Evolutionary conservation across 495 filamentous ascomycete genomes (phyloP), one percentile per base, ranked within the genome.

Genomic region (Aspergillus kassunensis): DNA sequence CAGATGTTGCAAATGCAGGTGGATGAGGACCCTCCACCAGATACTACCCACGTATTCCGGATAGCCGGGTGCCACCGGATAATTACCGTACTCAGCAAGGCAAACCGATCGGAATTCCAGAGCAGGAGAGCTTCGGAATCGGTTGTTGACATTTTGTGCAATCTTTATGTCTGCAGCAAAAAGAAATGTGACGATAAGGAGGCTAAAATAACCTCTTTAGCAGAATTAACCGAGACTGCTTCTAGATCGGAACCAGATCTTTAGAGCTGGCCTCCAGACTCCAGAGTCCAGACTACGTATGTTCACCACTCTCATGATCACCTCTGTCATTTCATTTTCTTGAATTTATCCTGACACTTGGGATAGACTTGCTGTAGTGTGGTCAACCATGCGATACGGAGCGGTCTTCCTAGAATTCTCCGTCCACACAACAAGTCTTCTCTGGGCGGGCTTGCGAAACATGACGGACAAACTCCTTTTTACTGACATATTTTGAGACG

Each of bases 31-130:
- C 55, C 60, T 62, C 63, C 63, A 60, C 60, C 43, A 48, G 51
- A 58, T 57, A 57, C 50, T 21, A 39, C 43, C n/a, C n/a, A n/a
- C n/a, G n/a, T n/a, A n/a, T n/a, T n/a, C n/a, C n/a, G n/a, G 44
- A 55, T 39, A 53, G 44, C 59, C 3, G 55, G 59, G 68, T 55
- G 47, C 68, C 67, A 50, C 67, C 68, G 68, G 68, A 67, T 55
- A 71, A 65, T 71, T 71, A 20, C 68, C 62, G 40, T 46, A 64
- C 58, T 45, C 29, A 60, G 56, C 15, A 40, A 24, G 30, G 35
- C 31, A 31, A 31, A 9, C 24, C 24, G 24, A n/a, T 27, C 4
- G 24, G 24, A 27, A 11, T 29, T 20, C 27, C 15, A 45, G 20
- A 45, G 42, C 25, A 34, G 35, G 35, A 7, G 35, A 45, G 27